Conservation (phyloP, 73 alveolate genomes). For the Paramecium bursaria region DNA sequence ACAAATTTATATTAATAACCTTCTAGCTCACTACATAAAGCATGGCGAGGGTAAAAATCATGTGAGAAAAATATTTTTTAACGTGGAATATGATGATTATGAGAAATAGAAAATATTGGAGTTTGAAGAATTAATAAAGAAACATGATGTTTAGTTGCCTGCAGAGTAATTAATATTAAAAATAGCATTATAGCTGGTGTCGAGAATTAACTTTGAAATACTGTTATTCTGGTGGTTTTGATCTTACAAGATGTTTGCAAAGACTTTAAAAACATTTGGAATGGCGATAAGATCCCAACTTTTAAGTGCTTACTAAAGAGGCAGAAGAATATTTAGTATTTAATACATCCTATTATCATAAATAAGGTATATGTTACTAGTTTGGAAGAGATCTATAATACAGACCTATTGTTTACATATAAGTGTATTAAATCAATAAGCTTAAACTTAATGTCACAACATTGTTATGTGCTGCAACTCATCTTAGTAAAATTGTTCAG, state of each 20-base stretch:
- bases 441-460: constrained; percentile 26
- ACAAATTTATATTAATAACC: not conserved
- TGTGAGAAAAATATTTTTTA: constrained; percentile 56
- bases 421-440: constrained; percentile 12
- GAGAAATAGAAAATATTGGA: constrained; percentile 47
- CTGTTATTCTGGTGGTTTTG: constrained; percentile 73
- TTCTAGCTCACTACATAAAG: constrained; percentile 51
- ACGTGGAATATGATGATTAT: constrained; percentile 62
- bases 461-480: constrained; percentile 39
- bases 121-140: constrained; percentile 27
- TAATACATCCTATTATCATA: constrained; percentile 5
- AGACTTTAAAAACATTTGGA: constrained; percentile 65
- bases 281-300: constrained; percentile 60
- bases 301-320: constrained; percentile 37
- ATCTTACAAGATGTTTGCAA: constrained; percentile 47
- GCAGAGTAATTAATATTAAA: constrained; percentile 16
- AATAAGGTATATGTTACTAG: constrained; percentile 58
- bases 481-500: constrained; percentile 31
- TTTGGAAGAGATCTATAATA: constrained; percentile 68
- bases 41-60: constrained; percentile 66
- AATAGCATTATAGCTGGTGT: constrained; percentile 58
- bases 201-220: constrained; percentile 63
- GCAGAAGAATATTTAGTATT: constrained; percentile 63
- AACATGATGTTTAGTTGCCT: constrained; percentile 51
- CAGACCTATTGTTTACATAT: constrained; percentile 58